Evolutionary conservation across 2,329 filamentous ascomycete genomes (phyloP), one percentile per base, ranked within the genome.

Genomic region (Penicillium paneum): DNA sequence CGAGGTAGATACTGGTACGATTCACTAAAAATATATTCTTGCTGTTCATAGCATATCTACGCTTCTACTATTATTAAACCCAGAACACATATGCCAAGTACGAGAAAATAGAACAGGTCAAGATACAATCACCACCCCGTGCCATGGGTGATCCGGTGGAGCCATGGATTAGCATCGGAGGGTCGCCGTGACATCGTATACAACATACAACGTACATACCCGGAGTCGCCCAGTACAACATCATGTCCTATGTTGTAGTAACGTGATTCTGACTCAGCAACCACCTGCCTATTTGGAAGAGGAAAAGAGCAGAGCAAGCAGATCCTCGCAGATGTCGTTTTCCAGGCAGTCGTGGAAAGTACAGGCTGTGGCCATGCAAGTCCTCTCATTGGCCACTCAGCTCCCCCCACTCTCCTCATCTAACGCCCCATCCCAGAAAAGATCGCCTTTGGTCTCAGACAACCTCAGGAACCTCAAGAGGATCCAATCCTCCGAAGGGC

Each of bases 61-160:
- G 12, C 2, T 5, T 31, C 7, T 31, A 31, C 17, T 41, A 24
- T n/a, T 46, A 31, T 28, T 31, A 49, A 12, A 15, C 12, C n/a
- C 21, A 24, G 21, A 32, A 40, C 10, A 13, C 7, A 12, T 17
- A 26, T 17, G 3, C 17, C 13, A 19, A 32, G 21, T 5, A 40
- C n/a, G 48, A 11, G 28, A 29, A 19, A 21, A 45, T 39, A 24
- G 21, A 51, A 29, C 42, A 44, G 15, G 36, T 41, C 19, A 45
- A 52, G 57, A 48, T 61, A 53, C 39, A 57, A 54, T 60, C 59
- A 58, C 60, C 52, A 24, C 38, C 31, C 55, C 54, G 54, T 58
- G 53, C 58, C 58, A 61, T 59, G 57, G 61, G 49, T 54, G 57
- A 62, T 58, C 57, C 34, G 26, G 54, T 61, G 58, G 58, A 57